Evolutionary conservation across 1,284 basidiomycete genomes (phyloP).

Genomic region (Cronartium quercuum): DNA sequence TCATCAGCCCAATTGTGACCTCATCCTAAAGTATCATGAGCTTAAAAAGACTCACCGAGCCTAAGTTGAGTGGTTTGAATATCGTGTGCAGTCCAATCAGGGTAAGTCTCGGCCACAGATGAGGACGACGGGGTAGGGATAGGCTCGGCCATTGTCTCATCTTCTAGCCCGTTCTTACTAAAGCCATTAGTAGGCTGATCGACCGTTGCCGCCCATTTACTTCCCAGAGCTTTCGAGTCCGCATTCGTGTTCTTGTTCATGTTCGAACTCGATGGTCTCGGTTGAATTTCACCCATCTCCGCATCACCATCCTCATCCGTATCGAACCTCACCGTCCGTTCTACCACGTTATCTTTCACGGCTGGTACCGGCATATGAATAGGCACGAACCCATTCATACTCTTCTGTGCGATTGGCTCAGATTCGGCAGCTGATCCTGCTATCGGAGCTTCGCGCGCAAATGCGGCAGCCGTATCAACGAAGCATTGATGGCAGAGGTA

Average conservation of each 20-base stretch:
- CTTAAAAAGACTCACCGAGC: neutral
- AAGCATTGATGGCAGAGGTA: constrained; percentile 71
- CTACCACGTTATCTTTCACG: constrained; percentile 30
- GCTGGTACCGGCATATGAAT: constrained; percentile 7
- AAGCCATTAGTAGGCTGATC: neutral
- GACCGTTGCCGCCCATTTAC: neutral
- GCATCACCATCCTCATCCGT: constrained; percentile 34
- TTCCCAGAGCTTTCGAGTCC: neutral
- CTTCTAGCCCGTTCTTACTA: neutral
- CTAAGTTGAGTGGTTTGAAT: constrained; percentile 30
- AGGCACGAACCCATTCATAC: neutral
- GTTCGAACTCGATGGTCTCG: neutral
- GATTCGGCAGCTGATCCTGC: neutral
- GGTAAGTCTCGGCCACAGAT: constrained; percentile 1
- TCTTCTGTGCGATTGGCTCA: neutral
- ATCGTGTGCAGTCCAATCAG: constrained; percentile 33
- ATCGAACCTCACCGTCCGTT: constrained; percentile 33
- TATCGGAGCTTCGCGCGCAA: constrained; percentile 55
- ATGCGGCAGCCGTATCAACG: constrained; percentile 63
- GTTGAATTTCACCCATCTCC: constrained; percentile 27
- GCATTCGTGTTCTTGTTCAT: too few relatives aligned
- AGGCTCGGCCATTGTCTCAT: neutral
- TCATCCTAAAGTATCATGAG: neutral
- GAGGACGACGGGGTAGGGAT: neutral
- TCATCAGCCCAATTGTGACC: neutral